Percentiles rank a stretch among this genome's conserved stretches.
phyloP scores from a whole-genome alignment of 257 asterid genomes.

The Salvia rosmarinus region DNA sequence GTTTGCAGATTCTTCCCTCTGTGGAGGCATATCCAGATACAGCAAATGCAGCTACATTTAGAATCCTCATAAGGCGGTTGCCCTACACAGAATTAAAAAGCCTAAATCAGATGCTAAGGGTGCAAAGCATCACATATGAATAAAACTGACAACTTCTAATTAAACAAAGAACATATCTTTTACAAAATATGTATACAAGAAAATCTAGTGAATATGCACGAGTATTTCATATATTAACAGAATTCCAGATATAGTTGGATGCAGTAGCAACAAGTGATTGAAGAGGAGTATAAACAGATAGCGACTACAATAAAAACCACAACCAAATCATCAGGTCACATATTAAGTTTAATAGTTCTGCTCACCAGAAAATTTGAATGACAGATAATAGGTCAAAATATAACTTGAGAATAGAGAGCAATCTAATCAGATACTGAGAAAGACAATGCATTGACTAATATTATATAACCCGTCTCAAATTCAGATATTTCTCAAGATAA shows the following conservation, averaged over 20 bases:
- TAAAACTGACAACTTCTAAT: background rate
- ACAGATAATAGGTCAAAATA: background rate
- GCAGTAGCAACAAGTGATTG: background rate
- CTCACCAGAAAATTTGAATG: constrained; percentile 1
- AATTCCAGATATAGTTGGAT: background rate
- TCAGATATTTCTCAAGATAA: background rate
- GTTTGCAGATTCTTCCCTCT: constrained; percentile 94
- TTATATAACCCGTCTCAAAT: background rate
- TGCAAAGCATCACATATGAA: constrained; percentile 8
- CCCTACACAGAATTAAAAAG: constrained; percentile 54
- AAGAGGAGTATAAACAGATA: background rate
- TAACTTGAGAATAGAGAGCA: background rate
- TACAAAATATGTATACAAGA: background rate
- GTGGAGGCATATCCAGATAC: constrained; percentile 98
- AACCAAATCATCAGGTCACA: background rate
- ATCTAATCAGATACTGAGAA: background rate
- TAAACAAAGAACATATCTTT: background rate
- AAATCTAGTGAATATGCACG: background rate
- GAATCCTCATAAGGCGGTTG: constrained; percentile 88
- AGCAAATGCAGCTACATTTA: constrained; percentile 96
- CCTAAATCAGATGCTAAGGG: constrained; percentile 35
- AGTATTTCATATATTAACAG: background rate
- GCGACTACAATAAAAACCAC: background rate
- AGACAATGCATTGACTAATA: background rate
- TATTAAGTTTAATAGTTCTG: background rate